Evolutionary conservation across 2,329 filamentous ascomycete genomes (phyloP).

Genomic region (Rachicladosporium sp.): DNA sequence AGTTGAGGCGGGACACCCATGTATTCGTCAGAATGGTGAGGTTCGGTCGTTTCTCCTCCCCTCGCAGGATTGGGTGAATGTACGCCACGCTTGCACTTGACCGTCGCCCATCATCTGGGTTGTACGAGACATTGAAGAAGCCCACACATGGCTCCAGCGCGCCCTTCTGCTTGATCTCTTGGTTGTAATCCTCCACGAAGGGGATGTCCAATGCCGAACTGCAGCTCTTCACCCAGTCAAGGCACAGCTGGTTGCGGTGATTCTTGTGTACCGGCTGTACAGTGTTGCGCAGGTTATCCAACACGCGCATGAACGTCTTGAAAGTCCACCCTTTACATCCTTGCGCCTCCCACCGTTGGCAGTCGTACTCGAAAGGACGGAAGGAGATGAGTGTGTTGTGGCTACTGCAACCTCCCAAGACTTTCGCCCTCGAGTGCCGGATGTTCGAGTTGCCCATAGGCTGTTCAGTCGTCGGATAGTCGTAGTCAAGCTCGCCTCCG

Average conservation of each 20-base stretch:
- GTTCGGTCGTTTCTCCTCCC: conserved; percentile 71
- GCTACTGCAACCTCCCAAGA: conserved; percentile 81
- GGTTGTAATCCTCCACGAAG: conserved; percentile 74
- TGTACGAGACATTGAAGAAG: conserved; percentile 85
- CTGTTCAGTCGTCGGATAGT: conserved; percentile 81
- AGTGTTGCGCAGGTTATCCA: conserved; percentile 77
- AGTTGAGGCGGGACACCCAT: conserved; percentile 72
- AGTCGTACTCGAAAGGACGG: conserved; percentile 79
- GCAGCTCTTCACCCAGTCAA: conserved; percentile 78
- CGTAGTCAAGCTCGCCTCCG: conserved; percentile 80
- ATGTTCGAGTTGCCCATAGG: conserved; percentile 85
- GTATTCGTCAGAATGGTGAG: conserved; percentile 76
- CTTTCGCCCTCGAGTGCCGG: conserved; percentile 82
- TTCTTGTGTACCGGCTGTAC: conserved; percentile 74
- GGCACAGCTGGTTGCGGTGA: conserved; percentile 80
- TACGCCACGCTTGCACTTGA: conserved; percentile 84
- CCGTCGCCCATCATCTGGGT: conserved; percentile 72
- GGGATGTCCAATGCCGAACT: conserved; percentile 68
- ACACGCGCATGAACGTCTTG: conserved; percentile 65
- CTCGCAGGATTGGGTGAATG: conserved; percentile 78
- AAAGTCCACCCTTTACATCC: conserved; percentile 82
- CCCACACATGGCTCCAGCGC: conserved; percentile 64
- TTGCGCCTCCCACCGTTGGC: conserved; percentile 68
- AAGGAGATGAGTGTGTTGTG: conserved; percentile 98
- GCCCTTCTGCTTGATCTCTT: conserved; percentile 62